A percentile compares a stretch with the other conserved stretches of the same genome.
phyloP scores from a whole-genome alignment of 2,329 filamentous ascomycete species.

The Blastomyces silverae region DNA sequence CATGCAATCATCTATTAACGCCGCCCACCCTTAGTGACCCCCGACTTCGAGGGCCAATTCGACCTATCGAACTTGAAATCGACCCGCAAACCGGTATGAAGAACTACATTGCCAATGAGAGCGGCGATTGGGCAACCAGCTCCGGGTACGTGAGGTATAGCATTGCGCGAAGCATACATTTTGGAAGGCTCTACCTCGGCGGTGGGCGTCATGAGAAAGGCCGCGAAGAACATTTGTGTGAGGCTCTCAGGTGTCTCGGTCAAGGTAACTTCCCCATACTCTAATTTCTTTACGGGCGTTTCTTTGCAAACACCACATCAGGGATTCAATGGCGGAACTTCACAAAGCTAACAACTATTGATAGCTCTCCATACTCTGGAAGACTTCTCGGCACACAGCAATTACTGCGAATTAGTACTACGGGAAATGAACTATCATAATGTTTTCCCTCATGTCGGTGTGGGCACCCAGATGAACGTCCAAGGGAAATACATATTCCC shows the following conservation, averaged over 20 bases:
- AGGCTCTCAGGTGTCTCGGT: conserved; percentile 68
- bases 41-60: conserved; percentile 73
- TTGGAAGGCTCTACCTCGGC: conserved; percentile 65
- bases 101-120: conserved; percentile 95
- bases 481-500: conserved; percentile 63
- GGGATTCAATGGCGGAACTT: too few relatives aligned
- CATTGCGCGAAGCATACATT: conserved; percentile 67
- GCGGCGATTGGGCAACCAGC: conserved; percentile 81
- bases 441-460: conserved; percentile 70
- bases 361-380: conserved; percentile 63
- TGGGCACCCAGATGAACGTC: conserved; percentile 57
- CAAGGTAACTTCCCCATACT: conserved; percentile 46
- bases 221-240: conserved; percentile 69
- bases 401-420: conserved; percentile 72
- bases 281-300: background rate
- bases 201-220: conserved; percentile 54
- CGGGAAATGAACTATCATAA: conserved; percentile 62
- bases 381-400: conserved; percentile 73
- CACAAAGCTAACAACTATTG: background rate
- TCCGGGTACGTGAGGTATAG: conserved; percentile 75
- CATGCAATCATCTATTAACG: conserved; percentile 35
- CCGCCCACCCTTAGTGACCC: conserved; percentile 46
- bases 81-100: conserved; percentile 88
- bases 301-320: background rate
- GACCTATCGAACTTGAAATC: conserved; percentile 63